A percentile compares a stretch with the other conserved stretches of the same genome.
phyloP scores from a whole-genome alignment of 768 basidiomycete species.

The Mycena epipterygia region DNA sequence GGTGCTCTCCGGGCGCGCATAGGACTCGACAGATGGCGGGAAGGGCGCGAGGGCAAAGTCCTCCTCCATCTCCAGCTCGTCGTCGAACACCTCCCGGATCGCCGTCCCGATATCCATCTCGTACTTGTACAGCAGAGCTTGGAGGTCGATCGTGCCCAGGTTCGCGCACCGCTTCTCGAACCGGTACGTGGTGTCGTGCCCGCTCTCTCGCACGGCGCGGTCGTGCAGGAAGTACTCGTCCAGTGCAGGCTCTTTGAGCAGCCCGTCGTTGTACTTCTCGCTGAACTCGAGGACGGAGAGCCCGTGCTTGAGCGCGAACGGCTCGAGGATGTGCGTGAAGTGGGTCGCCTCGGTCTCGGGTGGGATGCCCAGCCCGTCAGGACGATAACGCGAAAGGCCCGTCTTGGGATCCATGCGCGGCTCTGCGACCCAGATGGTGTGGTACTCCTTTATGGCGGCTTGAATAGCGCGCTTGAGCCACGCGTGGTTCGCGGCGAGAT shows the following conservation, averaged over 20 bases:
- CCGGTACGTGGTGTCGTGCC: slow-evolving; percentile 96
- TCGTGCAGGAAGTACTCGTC: slow-evolving; percentile 99
- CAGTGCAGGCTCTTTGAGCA: slow-evolving; percentile 85
- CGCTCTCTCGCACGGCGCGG: slow-evolving; percentile 95
- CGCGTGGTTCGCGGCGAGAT: slow-evolving; percentile 81
- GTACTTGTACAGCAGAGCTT: slow-evolving; percentile 97
- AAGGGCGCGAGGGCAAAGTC: slow-evolving; percentile 93
- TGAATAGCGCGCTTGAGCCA: slow-evolving; percentile 98
- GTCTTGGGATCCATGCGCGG: slow-evolving; percentile 96
- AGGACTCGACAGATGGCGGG: slow-evolving; percentile 84
- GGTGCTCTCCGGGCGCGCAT: slow-evolving; percentile 63
- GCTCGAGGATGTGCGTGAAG: slow-evolving; percentile 97
- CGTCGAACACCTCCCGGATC: slow-evolving; percentile 95
- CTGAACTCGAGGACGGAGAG: slow-evolving; percentile 96
- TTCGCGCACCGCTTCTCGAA: slow-evolving; percentile 99
- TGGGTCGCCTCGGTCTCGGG: slow-evolving; percentile 99
- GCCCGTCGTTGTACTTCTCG: slow-evolving; percentile 92
- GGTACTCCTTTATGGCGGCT: slow-evolving; percentile 99
- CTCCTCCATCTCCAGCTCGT: slow-evolving; percentile 91
- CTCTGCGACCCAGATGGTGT: slow-evolving; percentile 95
- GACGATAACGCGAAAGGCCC: slow-evolving; percentile 94
- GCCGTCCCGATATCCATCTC: slow-evolving; percentile 99
- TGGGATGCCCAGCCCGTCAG: slow-evolving; percentile 94
- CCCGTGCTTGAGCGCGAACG: slow-evolving; percentile 92
- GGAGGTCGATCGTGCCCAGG: slow-evolving; percentile 95